A percentile compares a stretch with the other conserved stretches of the same genome.
phyloP scores from a whole-genome alignment of 176 grass and related monocot genomes.

The Themeda triandra region DNA sequence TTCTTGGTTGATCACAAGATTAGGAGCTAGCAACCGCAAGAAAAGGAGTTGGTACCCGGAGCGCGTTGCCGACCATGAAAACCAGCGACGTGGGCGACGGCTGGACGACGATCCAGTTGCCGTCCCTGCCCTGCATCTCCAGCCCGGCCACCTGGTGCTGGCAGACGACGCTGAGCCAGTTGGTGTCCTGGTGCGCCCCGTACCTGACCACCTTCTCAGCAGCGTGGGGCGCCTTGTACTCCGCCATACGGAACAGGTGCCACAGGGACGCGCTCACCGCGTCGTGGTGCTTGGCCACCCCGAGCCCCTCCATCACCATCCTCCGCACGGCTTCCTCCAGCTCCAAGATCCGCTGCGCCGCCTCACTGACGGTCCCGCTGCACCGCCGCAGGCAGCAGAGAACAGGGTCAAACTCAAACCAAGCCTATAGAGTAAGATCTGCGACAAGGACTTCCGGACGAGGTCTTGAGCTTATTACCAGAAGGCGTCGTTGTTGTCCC shows the following conservation, averaged over 20 bases:
- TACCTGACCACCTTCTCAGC: slow-evolving; percentile 26
- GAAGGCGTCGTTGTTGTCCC: slow-evolving; percentile 23
- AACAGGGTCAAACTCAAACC: neutral
- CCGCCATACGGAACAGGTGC: slow-evolving; percentile 49
- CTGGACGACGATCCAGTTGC: slow-evolving; percentile 43
- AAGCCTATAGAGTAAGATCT: neutral
- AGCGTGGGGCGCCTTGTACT: slow-evolving; percentile 48
- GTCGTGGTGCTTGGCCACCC: slow-evolving; percentile 39
- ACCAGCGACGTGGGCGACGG: slow-evolving; percentile 54
- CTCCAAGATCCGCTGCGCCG: neutral
- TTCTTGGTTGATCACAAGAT: neutral
- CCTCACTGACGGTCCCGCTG: slow-evolving; percentile 25
- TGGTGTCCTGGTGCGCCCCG: slow-evolving; percentile 53
- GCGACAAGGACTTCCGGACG: neutral
- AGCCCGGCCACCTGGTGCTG: slow-evolving; percentile 67
- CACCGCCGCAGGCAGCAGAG: neutral
- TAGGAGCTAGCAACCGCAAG: neutral
- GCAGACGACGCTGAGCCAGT: slow-evolving; percentile 53
- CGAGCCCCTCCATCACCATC: slow-evolving; percentile 69
- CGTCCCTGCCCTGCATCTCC: slow-evolving; percentile 62
- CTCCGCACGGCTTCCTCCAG: slow-evolving; percentile 50
- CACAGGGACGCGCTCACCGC: slow-evolving; percentile 10
- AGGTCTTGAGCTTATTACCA: slow-evolving; percentile 9
- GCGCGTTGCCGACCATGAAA: slow-evolving; percentile 63
- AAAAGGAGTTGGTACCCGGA: slow-evolving; percentile 47